Base-by-base conservation (phyloP, 768 basidiomycete species). In the Leccinellum albellum region DNA sequence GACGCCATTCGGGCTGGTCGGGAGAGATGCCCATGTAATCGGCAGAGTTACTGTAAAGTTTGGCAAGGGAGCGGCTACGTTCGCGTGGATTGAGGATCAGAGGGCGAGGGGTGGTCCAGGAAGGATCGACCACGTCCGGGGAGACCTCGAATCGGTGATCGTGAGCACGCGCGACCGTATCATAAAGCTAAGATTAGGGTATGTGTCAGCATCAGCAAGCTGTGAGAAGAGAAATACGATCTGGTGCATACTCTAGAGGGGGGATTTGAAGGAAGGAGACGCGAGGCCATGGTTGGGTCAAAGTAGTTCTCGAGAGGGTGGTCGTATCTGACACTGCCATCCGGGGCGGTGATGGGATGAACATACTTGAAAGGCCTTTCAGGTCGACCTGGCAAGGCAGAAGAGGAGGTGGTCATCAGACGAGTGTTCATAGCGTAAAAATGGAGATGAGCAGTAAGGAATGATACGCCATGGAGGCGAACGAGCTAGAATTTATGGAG, bases 21-120 rank as follows among this genome's bases (percentile, higher is more conserved):
- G 72, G 61, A 3, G 50, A 62, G 23, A 72, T 60, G 3, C 63
- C 64, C 66, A 70, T 49, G 37, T 72, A 67, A 2, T 66, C 59
- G 1, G 64, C 35, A 7, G 71, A 58, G 37, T 66, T 56, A 1
- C 45, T 54, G 3, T 21, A 0, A n/a, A 59, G n/a, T 28, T 62
- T 56, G 26, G 57, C 60, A 10, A 64, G 31, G 0, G 64, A 58
- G 20, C 60, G 63, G 21, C n/a, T 56, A 40, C 61, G 62, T 42
- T 68, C 64, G 20, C 44, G 61, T 37, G 58, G 57, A 31, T 57
- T 35, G 51, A 54, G 49, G 21, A 54, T n/a, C 17, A 61, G 32
- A 13, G 59, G 61, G 44, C 58, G 60, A 37, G 56, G 53, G 14
- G 54, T 49, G 9, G 59, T n/a, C 50, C 51, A 46, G 23, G 57